Conservation (phyloP, 2,329 filamentous ascomycete species). For the Fusarium compactum region DNA sequence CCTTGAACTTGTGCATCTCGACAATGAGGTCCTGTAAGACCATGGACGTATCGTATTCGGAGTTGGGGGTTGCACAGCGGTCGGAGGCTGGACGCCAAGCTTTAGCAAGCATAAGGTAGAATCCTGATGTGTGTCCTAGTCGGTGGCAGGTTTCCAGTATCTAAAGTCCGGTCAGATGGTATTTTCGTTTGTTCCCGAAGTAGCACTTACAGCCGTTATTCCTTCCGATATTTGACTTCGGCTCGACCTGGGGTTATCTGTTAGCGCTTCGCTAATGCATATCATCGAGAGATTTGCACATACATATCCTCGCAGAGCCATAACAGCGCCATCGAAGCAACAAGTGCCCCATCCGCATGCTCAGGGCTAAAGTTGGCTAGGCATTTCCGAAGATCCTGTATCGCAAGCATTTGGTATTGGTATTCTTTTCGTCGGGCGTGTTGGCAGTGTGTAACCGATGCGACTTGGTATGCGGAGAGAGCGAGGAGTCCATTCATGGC, state of each 20-base stretch:
- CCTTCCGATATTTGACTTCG: constrained; percentile 24
- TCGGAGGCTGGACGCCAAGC: constrained; percentile 15
- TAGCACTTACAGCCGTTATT: constrained; percentile 12
- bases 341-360: constrained; percentile 26
- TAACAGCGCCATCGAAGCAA: constrained; percentile 22
- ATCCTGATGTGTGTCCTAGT: constrained; percentile 8
- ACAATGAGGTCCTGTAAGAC: constrained; percentile 6
- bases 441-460: constrained; percentile 19
- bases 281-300: background rate
- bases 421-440: constrained; percentile 30
- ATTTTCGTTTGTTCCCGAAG: accelerated
- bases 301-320: constrained; percentile 35
- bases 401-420: constrained; percentile 32
- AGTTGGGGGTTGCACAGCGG: background rate
- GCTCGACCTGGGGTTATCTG: constrained; percentile 7
- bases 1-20: constrained; percentile 25
- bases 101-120: constrained; percentile 19
- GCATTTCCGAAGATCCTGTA: constrained; percentile 21
- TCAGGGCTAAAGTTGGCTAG: constrained; percentile 15
- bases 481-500: constrained; percentile 31
- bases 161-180: background rate
- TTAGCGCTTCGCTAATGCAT: background rate
- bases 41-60: background rate
- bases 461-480: constrained; percentile 29
- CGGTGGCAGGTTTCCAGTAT: constrained; percentile 19